These are phyloP conservation scores for Alternaria gansuensis DNA, from an alignment of 2,329 filamentous ascomycete species.

Conservation along the genomic window DNA sequence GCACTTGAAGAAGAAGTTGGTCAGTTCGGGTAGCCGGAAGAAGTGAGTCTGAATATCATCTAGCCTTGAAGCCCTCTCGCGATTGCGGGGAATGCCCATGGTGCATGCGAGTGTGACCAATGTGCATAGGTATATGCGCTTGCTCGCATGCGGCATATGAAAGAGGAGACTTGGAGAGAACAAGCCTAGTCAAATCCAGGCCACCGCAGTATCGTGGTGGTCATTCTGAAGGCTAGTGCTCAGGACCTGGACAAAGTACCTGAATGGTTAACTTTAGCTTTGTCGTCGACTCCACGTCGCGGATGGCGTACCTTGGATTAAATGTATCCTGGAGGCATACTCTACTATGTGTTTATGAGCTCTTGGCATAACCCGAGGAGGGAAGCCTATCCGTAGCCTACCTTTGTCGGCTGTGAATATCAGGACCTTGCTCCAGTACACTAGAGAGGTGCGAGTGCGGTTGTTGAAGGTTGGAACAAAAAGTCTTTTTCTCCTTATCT, in stretches of 20 bases:
- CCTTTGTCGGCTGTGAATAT: not conserved
- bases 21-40: constrained; percentile 67
- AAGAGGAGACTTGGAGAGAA: not conserved
- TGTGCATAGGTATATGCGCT: rapidly evolving
- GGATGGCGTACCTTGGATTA: not conserved
- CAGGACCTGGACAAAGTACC: not conserved
- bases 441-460: not conserved
- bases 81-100: not conserved
- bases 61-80: not conserved
- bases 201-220: not conserved
- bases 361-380: not conserved
- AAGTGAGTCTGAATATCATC: constrained; percentile 58
- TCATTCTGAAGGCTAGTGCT: not conserved
- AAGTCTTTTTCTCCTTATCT: not conserved
- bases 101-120: not conserved
- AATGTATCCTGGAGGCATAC: not conserved
- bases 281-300: not conserved
- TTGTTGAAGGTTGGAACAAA: not conserved
- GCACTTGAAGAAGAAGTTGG: constrained; percentile 88
- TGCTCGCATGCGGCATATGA: not conserved
- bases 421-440: not conserved
- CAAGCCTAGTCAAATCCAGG: not conserved
- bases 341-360: not conserved
- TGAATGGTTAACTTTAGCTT: not conserved
- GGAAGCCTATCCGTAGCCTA: not conserved